A percentile compares a stretch with the other conserved stretches of the same genome.
phyloP scores from a whole-genome alignment of 441 rosid genomes.

The Erodium trifolium region DNA sequence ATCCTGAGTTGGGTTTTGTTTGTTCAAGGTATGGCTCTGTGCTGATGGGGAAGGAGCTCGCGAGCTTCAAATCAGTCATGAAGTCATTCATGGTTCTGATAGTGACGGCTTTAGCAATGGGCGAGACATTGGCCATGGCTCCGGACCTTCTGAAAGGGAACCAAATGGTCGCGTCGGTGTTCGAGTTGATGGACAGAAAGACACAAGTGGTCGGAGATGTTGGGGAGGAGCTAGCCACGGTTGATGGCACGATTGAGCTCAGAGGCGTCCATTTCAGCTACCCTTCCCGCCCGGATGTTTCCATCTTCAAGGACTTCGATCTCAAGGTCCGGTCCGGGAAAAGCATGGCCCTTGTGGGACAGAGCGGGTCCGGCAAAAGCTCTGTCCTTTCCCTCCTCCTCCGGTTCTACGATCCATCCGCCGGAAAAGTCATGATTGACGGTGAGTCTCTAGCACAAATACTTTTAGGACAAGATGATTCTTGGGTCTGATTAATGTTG shows the following conservation, averaged over 20 bases:
- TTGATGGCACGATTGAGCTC: constrained; percentile 91
- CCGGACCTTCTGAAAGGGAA: constrained; percentile 50
- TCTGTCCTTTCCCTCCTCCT: constrained; percentile 75
- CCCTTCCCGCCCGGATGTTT: constrained; percentile 84
- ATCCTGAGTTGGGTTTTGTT: background rate
- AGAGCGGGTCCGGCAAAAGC: constrained; percentile 98
- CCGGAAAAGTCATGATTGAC: constrained; percentile 81
- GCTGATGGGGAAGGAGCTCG: constrained; percentile 71
- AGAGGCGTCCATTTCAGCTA: constrained; percentile 93
- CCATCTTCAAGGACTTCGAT: constrained; percentile 70
- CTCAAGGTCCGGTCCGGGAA: constrained; percentile 90
- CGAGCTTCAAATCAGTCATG: constrained; percentile 76
- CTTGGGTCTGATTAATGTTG: background rate
- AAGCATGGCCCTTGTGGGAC: constrained; percentile 94
- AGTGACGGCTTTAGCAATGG: constrained; percentile 63
- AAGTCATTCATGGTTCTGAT: constrained; percentile 91
- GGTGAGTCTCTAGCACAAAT: constrained; percentile 28
- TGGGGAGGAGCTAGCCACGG: constrained; percentile 60
- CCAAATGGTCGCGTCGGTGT: constrained; percentile 59
- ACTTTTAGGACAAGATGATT: background rate
- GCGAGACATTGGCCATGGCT: constrained; percentile 58
- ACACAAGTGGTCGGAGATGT: constrained; percentile 94
- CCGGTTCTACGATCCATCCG: constrained; percentile 84
- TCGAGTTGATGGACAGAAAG: constrained; percentile 87
- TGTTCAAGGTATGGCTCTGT: constrained; percentile 74